These are phyloP conservation scores for Chrysoporthe cubensis DNA, from an alignment of 2,329 filamentous ascomycete genomes.

Conservation along the genomic window DNA sequence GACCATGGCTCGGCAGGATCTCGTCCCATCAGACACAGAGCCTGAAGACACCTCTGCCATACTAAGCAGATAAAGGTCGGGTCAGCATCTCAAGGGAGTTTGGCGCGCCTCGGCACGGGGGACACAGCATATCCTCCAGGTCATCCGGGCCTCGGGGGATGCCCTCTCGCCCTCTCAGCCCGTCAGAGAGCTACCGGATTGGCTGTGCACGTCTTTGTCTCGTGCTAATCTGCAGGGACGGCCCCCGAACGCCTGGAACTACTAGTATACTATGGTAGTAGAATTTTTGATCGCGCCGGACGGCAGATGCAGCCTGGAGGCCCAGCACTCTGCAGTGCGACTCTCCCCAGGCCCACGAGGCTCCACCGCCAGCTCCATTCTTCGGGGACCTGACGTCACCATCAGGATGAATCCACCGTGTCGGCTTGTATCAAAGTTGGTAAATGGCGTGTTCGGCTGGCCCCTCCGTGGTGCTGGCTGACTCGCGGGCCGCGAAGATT, in stretches of 20 bases:
- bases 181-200: background rate
- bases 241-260: background rate
- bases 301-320: background rate
- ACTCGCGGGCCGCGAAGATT: background rate
- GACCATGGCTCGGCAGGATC: background rate
- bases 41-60: background rate
- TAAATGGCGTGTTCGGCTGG: background rate
- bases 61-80: background rate
- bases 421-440: background rate
- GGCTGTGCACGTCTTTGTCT: background rate
- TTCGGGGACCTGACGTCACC: background rate
- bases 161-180: too few species aligned
- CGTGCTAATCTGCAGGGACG: background rate
- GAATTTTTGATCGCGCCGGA: background rate
- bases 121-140: background rate
- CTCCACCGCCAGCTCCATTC: background rate
- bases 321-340: background rate
- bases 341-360: background rate
- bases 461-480: background rate
- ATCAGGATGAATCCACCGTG: background rate
- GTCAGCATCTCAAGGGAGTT: background rate
- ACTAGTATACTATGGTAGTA: too few species aligned
- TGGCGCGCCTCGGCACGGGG: slow-evolving; percentile 4
- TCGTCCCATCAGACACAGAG: background rate
- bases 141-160: background rate